phyloP scores from a whole-genome alignment of 192 early-diverging fungal genomes.

The Radiomyces spectabilis region DNA sequence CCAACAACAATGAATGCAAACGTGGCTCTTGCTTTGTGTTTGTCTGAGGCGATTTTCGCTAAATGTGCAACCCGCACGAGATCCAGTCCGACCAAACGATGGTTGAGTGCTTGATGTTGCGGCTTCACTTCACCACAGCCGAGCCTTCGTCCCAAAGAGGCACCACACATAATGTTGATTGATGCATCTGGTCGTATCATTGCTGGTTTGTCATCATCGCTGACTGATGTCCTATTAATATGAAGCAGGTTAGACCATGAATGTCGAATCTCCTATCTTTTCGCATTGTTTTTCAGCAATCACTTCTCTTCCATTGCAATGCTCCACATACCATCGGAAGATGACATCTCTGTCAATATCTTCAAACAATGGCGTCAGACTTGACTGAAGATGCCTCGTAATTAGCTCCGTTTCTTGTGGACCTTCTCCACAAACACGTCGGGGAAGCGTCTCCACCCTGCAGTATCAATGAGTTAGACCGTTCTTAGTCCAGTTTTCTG shows the following conservation, averaged over 20 bases:
- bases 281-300: not conserved
- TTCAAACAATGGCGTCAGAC: conserved; percentile 14
- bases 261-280: not conserved
- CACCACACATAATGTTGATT: conserved; percentile 6
- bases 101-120: conserved; percentile 3
- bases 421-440: conserved; percentile 1
- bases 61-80: conserved; percentile 1
- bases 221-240: conserved; percentile 7
- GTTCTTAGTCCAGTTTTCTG: conserved; percentile 6
- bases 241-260: conserved; percentile 4
- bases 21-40: not conserved
- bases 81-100: conserved; percentile 1
- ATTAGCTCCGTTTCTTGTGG: conserved; percentile 19
- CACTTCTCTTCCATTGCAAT: conserved; percentile 5
- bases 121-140: conserved; percentile 9
- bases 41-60: conserved; percentile 2
- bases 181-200: conserved; percentile 6
- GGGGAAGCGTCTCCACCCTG: conserved; percentile 5
- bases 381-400: conserved; percentile 3
- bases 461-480: not conserved
- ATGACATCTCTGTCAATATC: conserved; percentile 6
- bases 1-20: conserved; percentile 1
- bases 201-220: conserved; percentile 4
- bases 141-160: not conserved
- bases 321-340: conserved; percentile 8